Percentiles rank a stretch among this genome's conserved stretches.
Evolutionary conservation across 495 filamentous ascomycete genomes (phyloP).

Genomic region (Talaromyces trachyspermus): DNA sequence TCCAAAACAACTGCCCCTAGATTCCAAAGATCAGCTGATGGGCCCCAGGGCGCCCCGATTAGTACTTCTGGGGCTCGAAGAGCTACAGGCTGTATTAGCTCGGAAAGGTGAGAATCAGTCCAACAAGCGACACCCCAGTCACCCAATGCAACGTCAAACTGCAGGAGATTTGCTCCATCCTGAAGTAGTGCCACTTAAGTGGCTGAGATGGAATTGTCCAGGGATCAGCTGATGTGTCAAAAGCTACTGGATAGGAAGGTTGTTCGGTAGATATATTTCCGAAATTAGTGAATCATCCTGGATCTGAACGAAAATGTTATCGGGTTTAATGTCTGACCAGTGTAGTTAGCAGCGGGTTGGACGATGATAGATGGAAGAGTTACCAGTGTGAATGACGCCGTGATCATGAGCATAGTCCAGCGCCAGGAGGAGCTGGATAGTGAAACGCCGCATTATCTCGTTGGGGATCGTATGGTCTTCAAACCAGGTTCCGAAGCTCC

Average conservation of each 20-base stretch:
- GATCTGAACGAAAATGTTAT: conserved; percentile 18
- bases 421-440: conserved; percentile 11
- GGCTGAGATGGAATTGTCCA: background rate
- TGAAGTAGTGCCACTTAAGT: background rate
- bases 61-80: conserved; percentile 36
- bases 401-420: conserved; percentile 16
- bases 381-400: conserved; percentile 16
- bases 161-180: background rate
- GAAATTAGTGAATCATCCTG: background rate
- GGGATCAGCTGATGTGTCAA: background rate
- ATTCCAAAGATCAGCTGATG: conserved; percentile 34
- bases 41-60: conserved; percentile 25
- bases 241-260: background rate
- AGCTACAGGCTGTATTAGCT: conserved; percentile 27
- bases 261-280: background rate
- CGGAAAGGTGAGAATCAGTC: conserved; percentile 15
- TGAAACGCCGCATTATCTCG: conserved; percentile 9
- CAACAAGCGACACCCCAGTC: conserved; percentile 7
- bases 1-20: conserved; percentile 14
- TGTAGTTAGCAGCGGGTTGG: conserved; percentile 2
- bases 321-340: conserved; percentile 16
- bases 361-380: conserved; percentile 13
- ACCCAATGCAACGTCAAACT: background rate
- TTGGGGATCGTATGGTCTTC: background rate
- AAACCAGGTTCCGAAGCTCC: conserved; percentile 8